Base-by-base conservation (phyloP, 139 green algal species). In the Pleodorina starrii region DNA sequence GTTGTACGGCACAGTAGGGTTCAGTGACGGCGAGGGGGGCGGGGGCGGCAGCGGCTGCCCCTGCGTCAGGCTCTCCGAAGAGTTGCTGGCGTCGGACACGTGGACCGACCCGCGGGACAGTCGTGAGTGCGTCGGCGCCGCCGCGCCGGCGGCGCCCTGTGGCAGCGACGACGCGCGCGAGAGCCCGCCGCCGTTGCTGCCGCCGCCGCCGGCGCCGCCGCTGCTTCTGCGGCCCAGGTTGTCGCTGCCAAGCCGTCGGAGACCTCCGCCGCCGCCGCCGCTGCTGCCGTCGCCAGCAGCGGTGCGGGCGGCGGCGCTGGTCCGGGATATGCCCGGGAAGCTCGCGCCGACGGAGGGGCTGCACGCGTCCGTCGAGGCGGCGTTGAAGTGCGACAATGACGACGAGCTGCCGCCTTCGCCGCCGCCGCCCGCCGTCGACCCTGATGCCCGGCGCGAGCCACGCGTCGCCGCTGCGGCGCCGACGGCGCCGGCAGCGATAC, bases 81-180 rank as follows among this genome's bases (percentile, higher is more conserved):
- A 80, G 72, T 42, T 80, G 43, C 42, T 80, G 21, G 42, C 1
- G 42, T 80, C 43, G 72, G 72, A 80, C 11, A 80, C 32, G 72
- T 80, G 57, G 72, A 48, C 10, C 72, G 72, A 80, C 4, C 72
- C 42, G 2, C 72, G 72, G 72, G 72, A 80, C 72, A 80, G 72
- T 35, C 72, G 72, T 19, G 72, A 80, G 72, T 48, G 68, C 35
- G 38, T 73, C 63, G 29, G 25, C 5, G 63, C 11, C 35, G 63
- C 27, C 19, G 63, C n/a, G n/a, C n/a, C n/a, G n/a, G n/a, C 2
- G 27, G 63, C 36, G 68, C 68, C 68, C 68, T 76, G 68, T 32
- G 68, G 68, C 68, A 76, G 68, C 36, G 68, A 76, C 32, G 32
- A 32, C 32, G 38, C 68, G 35, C 36, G 68, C 68, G 68, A 46